A percentile compares a stretch with the other conserved stretches of the same genome.
Conservation (phyloP, 176 grass and related monocot species). For the Phragmites australis region DNA sequence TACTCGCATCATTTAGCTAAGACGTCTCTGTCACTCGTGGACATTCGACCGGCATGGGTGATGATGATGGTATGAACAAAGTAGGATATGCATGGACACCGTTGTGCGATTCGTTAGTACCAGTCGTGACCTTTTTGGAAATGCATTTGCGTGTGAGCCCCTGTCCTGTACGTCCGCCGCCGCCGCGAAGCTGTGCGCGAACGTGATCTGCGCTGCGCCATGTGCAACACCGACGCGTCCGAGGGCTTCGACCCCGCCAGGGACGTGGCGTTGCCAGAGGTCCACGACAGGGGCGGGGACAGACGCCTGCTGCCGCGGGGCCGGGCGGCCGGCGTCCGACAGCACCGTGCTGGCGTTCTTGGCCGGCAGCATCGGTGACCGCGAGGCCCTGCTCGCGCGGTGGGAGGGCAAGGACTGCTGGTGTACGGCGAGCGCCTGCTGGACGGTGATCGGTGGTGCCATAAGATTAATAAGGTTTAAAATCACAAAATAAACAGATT, state of each 20-base stretch:
- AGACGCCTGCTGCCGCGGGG: too few species aligned
- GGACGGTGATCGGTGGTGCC: too few species aligned
- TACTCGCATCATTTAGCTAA: too few species aligned
- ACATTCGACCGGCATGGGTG: background rate
- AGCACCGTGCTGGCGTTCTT: too few species aligned
- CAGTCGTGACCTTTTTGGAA: background rate
- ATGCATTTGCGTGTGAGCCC: slow-evolving; percentile 20
- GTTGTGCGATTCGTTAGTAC: background rate
- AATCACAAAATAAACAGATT: too few species aligned
- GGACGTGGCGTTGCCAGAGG: slow-evolving; percentile 44
- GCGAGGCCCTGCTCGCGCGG: too few species aligned
- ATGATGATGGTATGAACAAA: too few species aligned
- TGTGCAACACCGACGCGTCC: background rate
- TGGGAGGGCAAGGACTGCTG: too few species aligned
- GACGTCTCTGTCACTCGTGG: background rate
- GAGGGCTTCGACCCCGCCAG: slow-evolving; percentile 44
- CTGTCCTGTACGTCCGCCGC: slow-evolving; percentile 39
- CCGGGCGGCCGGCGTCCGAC: too few species aligned
- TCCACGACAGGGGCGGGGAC: background rate
- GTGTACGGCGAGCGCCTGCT: too few species aligned
- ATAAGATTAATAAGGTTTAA: too few species aligned
- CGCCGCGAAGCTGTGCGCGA: slow-evolving; percentile 23
- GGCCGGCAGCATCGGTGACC: too few species aligned
- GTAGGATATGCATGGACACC: background rate
- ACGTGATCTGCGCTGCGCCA: slow-evolving; percentile 34